Evolutionary conservation across 768 basidiomycete genomes (phyloP).

Genomic region (Pleurotus cornucopiae): DNA sequence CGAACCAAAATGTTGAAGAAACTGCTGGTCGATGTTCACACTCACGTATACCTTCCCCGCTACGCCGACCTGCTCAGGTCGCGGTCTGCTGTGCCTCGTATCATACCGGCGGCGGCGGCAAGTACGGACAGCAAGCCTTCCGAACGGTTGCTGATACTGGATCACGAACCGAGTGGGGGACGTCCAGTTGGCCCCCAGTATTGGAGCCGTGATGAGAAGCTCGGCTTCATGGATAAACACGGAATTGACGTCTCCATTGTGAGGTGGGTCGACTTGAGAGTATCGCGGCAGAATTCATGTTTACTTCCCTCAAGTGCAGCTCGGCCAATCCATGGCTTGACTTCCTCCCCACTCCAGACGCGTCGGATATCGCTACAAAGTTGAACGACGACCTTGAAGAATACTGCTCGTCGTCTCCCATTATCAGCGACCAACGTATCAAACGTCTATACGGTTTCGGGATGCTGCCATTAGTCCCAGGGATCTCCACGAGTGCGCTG

Average conservation of each 20-base stretch:
- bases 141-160: conserved; percentile 73
- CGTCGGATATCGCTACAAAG: conserved; percentile 59
- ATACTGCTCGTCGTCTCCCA: conserved; percentile 69
- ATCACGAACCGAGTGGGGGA: conserved; percentile 76
- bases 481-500: conserved; percentile 48
- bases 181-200: conserved; percentile 81
- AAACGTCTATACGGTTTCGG: conserved; percentile 82
- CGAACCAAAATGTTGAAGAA: conserved; percentile 22
- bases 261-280: conserved; percentile 41
- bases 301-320: conserved; percentile 29
- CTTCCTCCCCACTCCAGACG: conserved; percentile 69
- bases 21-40: conserved; percentile 76
- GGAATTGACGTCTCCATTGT: conserved; percentile 77
- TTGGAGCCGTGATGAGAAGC: conserved; percentile 68
- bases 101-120: conserved; percentile 39
- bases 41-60: conserved; percentile 79
- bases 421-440: conserved; percentile 30
- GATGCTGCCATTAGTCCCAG: conserved; percentile 76
- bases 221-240: conserved; percentile 83
- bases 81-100: conserved; percentile 62
- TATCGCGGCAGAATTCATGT: conserved; percentile 3
- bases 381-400: conserved; percentile 76
- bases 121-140: conserved; percentile 43
- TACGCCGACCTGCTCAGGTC: conserved; percentile 69
- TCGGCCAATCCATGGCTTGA: conserved; percentile 93